A percentile compares a stretch with the other conserved stretches of the same genome.
Evolutionary conservation across 148 eudicot genomes (phyloP).

Genomic region (Fagopyrum tataricum): DNA sequence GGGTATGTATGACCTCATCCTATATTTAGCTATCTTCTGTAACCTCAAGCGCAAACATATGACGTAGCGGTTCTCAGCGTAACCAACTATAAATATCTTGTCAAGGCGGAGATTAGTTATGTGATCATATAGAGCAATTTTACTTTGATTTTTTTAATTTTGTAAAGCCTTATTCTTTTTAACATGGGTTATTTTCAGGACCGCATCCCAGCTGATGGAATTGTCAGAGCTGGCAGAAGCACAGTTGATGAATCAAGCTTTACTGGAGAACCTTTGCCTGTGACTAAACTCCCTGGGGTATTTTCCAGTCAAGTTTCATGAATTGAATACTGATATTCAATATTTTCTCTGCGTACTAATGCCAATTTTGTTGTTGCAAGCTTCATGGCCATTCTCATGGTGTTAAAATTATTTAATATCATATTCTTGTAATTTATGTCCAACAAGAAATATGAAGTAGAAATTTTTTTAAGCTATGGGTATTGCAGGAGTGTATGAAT

Average conservation of each 20-base stretch:
- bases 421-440: neutral
- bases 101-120: neutral
- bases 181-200: constrained; percentile 45
- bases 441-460: neutral
- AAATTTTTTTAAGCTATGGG: neutral
- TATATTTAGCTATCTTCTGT: neutral
- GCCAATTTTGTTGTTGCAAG: neutral
- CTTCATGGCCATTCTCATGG: neutral
- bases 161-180: neutral
- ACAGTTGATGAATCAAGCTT: constrained; percentile 96
- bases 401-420: neutral
- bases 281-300: constrained; percentile 89
- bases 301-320: neutral
- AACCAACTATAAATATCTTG: neutral
- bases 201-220: constrained; percentile 94
- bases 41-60: neutral
- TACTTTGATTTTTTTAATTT: neutral
- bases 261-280: constrained; percentile 91
- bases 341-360: neutral
- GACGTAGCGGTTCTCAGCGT: neutral
- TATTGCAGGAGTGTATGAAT: neutral
- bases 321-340: neutral
- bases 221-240: constrained; percentile 87
- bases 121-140: neutral
- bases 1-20: constrained; percentile 50